phyloP scores from a whole-genome alignment of 345 rosid species.

The Gossypium mustelinum region DNA sequence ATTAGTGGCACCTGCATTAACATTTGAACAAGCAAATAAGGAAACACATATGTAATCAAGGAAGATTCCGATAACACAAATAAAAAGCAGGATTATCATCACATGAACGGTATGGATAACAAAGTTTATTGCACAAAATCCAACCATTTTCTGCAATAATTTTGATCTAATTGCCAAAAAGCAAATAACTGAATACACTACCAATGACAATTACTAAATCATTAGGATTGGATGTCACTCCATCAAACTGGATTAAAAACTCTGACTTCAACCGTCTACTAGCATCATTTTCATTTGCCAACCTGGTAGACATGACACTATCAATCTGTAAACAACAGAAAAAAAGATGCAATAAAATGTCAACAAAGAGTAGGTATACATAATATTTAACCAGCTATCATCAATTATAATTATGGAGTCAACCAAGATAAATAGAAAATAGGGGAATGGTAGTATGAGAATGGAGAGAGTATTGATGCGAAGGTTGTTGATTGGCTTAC shows the following conservation, averaged over 20 bases:
- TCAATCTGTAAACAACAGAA: constrained; percentile 57
- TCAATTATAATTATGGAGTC: neutral
- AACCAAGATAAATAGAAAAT: neutral
- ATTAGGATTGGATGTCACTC: constrained; percentile 77
- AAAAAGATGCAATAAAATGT: constrained; percentile 12
- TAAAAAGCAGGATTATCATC: neutral
- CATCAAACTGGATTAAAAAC: constrained; percentile 90
- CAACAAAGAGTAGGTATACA: neutral
- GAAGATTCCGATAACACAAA: neutral
- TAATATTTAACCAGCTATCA: neutral
- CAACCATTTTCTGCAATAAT: neutral
- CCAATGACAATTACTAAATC: constrained; percentile 90
- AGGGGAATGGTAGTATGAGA: neutral
- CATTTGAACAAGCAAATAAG: constrained; percentile 12
- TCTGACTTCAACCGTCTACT: constrained; percentile 96
- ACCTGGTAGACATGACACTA: constrained; percentile 87
- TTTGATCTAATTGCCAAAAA: neutral
- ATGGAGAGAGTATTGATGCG: neutral
- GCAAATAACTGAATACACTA: constrained; percentile 25
- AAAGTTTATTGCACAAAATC: neutral
- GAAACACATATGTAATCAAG: neutral
- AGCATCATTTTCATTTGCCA: constrained; percentile 81
- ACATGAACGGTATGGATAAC: neutral
- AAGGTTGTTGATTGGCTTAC: neutral
- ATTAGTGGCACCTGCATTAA: constrained; percentile 83